phyloP scores from a whole-genome alignment of 805 yeast genomes.

The Jamesozyma piceae region DNA sequence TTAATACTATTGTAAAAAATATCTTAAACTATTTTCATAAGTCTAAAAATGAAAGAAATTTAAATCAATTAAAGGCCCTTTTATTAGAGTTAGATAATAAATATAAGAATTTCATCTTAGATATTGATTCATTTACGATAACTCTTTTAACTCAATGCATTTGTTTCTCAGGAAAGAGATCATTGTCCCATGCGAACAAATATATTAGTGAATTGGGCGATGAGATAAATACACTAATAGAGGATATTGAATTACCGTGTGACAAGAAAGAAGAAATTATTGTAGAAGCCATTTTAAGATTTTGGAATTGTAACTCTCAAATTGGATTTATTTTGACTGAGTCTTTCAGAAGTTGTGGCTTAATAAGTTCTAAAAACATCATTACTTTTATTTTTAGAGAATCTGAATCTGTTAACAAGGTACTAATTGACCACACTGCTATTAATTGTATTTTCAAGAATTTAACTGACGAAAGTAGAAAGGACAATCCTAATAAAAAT shows the following conservation, averaged over 20 bases:
- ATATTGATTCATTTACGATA: constrained; percentile 38
- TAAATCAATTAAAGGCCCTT: constrained; percentile 16
- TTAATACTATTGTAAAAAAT: constrained; percentile 23
- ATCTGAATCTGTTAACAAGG: constrained; percentile 17
- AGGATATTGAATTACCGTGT: neutral
- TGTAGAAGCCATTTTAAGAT: constrained; percentile 43
- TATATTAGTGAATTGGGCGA: constrained; percentile 34
- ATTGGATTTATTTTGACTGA: constrained; percentile 49
- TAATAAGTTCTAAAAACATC: constrained; percentile 33
- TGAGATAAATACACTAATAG: constrained; percentile 24
- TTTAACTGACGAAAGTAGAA: neutral
- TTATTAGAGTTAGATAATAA: constrained; percentile 19
- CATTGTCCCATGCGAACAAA: constrained; percentile 62
- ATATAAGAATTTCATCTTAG: constrained; percentile 22
- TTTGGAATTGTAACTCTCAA: constrained; percentile 53
- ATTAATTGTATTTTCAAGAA: constrained; percentile 29
- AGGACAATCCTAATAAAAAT: neutral
- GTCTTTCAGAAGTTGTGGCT: constrained; percentile 34
- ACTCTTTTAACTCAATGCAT: constrained; percentile 58
- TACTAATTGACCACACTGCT: constrained; percentile 35
- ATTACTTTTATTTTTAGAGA: constrained; percentile 34
- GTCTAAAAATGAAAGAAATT: constrained; percentile 12
- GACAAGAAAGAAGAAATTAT: constrained; percentile 34
- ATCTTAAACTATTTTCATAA: constrained; percentile 29
- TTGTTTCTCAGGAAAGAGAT: constrained; percentile 76